Base-by-base conservation (phyloP, 192 early-diverging fungal species). In the Coemansia sp. region DNA sequence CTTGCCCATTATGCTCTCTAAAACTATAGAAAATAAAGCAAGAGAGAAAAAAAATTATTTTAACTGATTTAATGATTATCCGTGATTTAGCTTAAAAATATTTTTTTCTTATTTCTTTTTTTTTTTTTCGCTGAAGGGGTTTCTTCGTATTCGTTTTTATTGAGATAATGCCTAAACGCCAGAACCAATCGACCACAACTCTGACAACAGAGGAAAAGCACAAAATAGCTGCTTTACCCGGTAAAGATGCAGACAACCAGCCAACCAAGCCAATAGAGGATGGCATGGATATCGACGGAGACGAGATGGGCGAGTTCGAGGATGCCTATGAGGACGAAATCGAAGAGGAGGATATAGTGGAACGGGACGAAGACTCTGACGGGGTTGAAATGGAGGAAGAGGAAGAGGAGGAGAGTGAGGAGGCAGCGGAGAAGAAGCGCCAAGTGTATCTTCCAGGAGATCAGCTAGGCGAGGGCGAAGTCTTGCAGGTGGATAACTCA, bases 311-410 rank as follows among this genome's bases (percentile, higher is more conserved):
- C 42, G 73, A 69, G 74, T 97, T 93, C 58, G 93, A 97, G 70
- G 94, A 97, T 70, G 82, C 88, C 26, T 97, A 78, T 76, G 94
- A 94, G 53, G 94, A 97, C 72, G 92, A 93, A 64, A 81, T 84
- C 53, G 91, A 91, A 51, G 78, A 85, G 28, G 85, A 90, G 31
- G 85, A 84, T 15, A 75, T 57, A 35, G 80, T 88, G 19, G 79
- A 78, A 50, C 83, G 72, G 39, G 83, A 86, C n/a, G 74, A 78
- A 50, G 83, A 81, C 50, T 84, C 81, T 10, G 86, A 83, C 23
- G 87, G 84, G 7, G 79, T 74, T 16, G 79, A 78, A 40, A 73
- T 72, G 65, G 63, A 55, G 2, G 66, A 82, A 8, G 67, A 67
- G 5, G 74, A 81, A 10, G 76, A 79, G 26, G 86, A 88, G 13